Conservation (phyloP, 2,329 filamentous ascomycete species). For the Arthroderma sp. region DNA sequence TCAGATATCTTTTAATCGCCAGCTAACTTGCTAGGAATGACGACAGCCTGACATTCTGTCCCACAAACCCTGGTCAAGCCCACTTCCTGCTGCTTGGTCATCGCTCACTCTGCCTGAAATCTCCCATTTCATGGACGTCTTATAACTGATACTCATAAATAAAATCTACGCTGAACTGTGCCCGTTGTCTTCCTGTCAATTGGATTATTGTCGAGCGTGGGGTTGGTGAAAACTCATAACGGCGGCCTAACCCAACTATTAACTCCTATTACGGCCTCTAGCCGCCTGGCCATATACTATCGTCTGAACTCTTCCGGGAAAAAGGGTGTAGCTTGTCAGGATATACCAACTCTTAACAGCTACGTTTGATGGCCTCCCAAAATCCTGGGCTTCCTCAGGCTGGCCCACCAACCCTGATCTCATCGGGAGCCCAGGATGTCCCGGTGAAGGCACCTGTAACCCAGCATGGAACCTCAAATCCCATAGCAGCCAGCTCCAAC, state of each 20-base stretch:
- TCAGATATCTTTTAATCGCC: not conserved
- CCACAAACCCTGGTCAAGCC: not conserved
- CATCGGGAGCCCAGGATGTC: not conserved
- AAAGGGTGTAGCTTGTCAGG: not conserved
- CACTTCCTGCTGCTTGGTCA: slow-evolving; percentile 1
- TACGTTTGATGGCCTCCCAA: not conserved
- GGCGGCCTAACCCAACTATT: not conserved
- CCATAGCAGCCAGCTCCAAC: not conserved
- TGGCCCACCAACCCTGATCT: not conserved
- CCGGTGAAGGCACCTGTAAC: not conserved
- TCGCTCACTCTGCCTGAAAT: not conserved
- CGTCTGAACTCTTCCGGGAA: not conserved
- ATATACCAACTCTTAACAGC: not conserved
- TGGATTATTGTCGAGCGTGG: not conserved
- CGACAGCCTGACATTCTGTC: not conserved
- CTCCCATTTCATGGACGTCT: not conserved
- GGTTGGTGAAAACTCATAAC: not conserved
- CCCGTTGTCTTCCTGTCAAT: not conserved
- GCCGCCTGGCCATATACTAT: not conserved
- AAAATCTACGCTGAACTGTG: not conserved
- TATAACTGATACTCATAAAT: not conserved
- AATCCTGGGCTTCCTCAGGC: not conserved
- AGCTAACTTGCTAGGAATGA: not conserved
- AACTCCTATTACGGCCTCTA: not conserved
- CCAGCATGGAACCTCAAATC: not conserved